Evolutionary conservation across 2,329 filamentous ascomycete genomes (phyloP).

Genomic region (Botryosphaeria dothidea): DNA sequence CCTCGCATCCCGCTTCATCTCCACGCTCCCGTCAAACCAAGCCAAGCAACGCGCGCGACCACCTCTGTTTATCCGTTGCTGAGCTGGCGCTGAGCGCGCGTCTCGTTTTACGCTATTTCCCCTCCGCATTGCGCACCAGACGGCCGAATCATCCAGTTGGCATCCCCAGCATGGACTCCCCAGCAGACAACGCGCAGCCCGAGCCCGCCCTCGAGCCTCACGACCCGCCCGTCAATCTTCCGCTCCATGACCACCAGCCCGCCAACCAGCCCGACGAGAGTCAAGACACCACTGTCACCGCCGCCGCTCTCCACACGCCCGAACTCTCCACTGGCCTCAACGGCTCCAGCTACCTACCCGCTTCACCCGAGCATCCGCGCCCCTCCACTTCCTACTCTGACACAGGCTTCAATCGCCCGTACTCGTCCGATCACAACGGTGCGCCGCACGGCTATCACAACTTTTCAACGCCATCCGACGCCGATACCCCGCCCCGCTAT

Average conservation of each 20-base stretch:
- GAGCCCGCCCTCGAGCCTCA: conserved; percentile 18
- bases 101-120: neutral
- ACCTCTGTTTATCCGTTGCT: neutral
- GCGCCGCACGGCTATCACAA: conserved; percentile 33
- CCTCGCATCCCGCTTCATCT: conserved; percentile 13
- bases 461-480: conserved; percentile 50
- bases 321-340: conserved; percentile 33
- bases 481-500: conserved; percentile 43
- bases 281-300: conserved; percentile 50
- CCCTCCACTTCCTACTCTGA: conserved; percentile 58
- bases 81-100: conserved; percentile 3
- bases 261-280: conserved; percentile 47
- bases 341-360: conserved; percentile 47
- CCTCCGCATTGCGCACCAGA: conserved; percentile 16
- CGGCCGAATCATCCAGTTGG: conserved; percentile 11
- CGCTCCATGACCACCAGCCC: conserved; percentile 33
- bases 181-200: conserved; percentile 18
- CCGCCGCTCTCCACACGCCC: conserved; percentile 38
- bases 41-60: neutral
- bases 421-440: conserved; percentile 36
- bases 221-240: conserved; percentile 19
- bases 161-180: conserved; percentile 20
- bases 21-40: neutral
- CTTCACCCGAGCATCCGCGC: conserved; percentile 34
- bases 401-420: conserved; percentile 47